Evolutionary conservation across 73 alveolate species (phyloP).

Genomic region (Tetrahymena thermophila): DNA sequence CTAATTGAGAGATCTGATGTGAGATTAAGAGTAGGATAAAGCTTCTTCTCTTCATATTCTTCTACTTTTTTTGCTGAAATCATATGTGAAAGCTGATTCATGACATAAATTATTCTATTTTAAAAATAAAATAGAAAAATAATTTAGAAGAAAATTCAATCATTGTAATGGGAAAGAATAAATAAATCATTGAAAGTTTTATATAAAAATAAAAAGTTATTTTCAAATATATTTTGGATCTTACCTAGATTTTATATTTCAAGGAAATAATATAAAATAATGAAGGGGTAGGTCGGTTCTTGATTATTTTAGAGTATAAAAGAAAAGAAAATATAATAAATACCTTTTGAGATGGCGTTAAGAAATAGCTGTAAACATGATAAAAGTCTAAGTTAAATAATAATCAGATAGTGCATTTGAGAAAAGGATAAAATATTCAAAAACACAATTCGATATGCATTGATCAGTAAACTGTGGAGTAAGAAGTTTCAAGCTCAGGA

Average conservation of each 20-base stretch:
- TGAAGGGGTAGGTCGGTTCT: no score
- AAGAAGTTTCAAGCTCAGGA: not conserved
- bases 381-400: not conserved
- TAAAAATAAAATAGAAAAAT: not conserved
- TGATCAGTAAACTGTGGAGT: not conserved
- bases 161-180: no score
- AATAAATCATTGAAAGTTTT: no score
- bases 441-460: not conserved
- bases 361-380: not conserved
- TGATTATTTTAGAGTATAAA: no score
- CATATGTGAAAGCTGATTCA: constrained; percentile 20
- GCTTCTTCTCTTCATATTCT: constrained; percentile 26
- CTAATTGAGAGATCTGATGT: not conserved
- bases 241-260: no score
- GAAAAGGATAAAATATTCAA: not conserved
- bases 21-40: constrained; percentile 26
- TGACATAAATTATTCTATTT: constrained; percentile 17
- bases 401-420: not conserved
- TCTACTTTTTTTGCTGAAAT: constrained; percentile 39
- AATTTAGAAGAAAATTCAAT: no score
- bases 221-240: no score
- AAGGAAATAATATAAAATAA: no score
- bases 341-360: not conserved
- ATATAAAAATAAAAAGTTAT: no score
- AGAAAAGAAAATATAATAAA: not conserved